Evolutionary conservation across 2,329 filamentous ascomycete species (phyloP).

Genomic region (Fusarium napiforme): DNA sequence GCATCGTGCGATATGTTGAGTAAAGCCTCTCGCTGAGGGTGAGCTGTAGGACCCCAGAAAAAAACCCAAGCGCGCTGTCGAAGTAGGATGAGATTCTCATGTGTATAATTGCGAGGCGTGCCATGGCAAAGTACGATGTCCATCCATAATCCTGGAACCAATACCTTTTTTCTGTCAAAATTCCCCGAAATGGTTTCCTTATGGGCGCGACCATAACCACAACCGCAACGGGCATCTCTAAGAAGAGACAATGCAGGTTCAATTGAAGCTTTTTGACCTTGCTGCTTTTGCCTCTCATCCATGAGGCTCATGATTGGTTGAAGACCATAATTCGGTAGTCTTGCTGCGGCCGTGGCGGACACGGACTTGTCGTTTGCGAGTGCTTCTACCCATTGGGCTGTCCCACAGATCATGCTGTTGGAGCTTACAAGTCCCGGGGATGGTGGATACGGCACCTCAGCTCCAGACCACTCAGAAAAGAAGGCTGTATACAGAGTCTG

Average conservation of each 20-base stretch:
- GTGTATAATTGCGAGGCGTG: not conserved
- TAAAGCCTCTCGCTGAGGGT: not conserved
- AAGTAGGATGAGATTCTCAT: not conserved
- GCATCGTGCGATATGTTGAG: not conserved
- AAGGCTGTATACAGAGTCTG: not conserved
- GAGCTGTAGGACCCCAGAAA: not conserved
- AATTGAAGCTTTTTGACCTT: not conserved
- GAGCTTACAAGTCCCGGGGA: not conserved
- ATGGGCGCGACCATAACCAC: not conserved
- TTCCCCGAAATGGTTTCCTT: not conserved
- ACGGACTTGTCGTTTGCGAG: not conserved
- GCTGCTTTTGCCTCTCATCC: not conserved
- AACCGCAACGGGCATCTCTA: not conserved
- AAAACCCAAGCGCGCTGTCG: slow-evolving; percentile 10
- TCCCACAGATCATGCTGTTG: not conserved
- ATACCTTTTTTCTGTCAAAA: not conserved
- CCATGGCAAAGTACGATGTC: not conserved
- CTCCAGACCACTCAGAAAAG: not conserved
- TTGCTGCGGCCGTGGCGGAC: not conserved
- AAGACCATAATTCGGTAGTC: not conserved
- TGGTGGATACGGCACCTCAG: not conserved
- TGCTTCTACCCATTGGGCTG: not conserved
- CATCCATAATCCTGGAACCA: not conserved
- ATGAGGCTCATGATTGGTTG: not conserved
- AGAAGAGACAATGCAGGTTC: not conserved